Evolutionary conservation across 78 protist genomes (phyloP).

Genomic region (Planoprotostelium fungivorum): DNA sequence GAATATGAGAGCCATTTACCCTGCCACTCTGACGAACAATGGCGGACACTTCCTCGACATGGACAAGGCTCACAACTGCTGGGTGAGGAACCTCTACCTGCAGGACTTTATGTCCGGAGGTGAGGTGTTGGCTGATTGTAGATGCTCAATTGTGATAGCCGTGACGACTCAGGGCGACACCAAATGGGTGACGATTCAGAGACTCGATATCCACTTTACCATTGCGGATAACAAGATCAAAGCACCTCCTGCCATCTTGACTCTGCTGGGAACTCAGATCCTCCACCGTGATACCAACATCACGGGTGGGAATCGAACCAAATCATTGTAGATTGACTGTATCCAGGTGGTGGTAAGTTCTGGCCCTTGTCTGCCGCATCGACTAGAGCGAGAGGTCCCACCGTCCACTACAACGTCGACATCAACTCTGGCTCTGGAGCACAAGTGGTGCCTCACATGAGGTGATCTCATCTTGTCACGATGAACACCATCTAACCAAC

Average conservation of each 20-base stretch:
- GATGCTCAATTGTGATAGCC: background rate
- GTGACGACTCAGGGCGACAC: background rate
- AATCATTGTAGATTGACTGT: background rate
- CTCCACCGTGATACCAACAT: background rate
- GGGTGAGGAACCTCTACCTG: background rate
- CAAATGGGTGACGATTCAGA: background rate
- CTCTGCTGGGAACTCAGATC: background rate
- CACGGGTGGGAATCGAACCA: background rate
- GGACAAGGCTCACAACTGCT: background rate
- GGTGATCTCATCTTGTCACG: background rate
- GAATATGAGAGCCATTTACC: background rate
- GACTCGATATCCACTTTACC: background rate
- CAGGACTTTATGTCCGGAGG: background rate
- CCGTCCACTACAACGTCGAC: background rate
- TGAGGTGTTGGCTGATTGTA: background rate
- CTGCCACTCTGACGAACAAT: no score
- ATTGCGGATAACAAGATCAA: background rate
- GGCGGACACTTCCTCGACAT: background rate
- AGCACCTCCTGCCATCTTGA: background rate
- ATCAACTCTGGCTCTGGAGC: background rate
- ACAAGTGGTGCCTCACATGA: background rate
- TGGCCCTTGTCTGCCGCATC: background rate
- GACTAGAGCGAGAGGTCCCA: background rate
- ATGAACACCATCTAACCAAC: background rate
- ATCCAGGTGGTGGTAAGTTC: background rate